Evolutionary conservation across 345 rosid genomes (phyloP).

Genomic region (Sonneratia alba): DNA sequence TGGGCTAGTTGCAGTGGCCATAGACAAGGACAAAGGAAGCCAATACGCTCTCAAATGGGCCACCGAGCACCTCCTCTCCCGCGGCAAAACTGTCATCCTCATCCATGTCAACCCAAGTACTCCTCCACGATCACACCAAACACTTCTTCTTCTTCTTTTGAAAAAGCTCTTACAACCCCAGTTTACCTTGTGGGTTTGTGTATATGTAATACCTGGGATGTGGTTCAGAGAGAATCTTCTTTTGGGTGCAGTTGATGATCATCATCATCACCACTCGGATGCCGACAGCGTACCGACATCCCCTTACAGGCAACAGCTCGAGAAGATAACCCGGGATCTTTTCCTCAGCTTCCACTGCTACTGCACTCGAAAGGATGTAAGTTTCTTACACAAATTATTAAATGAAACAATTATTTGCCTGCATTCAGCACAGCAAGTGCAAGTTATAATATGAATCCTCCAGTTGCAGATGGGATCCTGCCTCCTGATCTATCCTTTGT

Average conservation of each 20-base stretch:
- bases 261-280: background rate
- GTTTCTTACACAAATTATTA: background rate
- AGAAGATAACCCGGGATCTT: slow-evolving; percentile 41
- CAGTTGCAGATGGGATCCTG: background rate
- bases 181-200: too few relatives aligned
- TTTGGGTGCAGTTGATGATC: background rate
- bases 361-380: slow-evolving; percentile 77
- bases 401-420: background rate
- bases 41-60: slow-evolving; percentile 91
- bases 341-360: slow-evolving; percentile 78
- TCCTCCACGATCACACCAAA: background rate
- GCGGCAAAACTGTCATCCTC: slow-evolving; percentile 61
- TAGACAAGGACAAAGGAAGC: slow-evolving; percentile 77
- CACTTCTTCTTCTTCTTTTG: background rate
- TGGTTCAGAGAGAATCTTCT: background rate
- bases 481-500: background rate
- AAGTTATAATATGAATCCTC: background rate
- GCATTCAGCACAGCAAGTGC: background rate
- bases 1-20: slow-evolving; percentile 71
- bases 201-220: too few relatives aligned
- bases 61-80: slow-evolving; percentile 51
- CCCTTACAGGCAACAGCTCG: slow-evolving; percentile 26
- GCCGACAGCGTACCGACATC: background rate
- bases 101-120: slow-evolving; percentile 45
- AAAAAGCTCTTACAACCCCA: background rate